Evolutionary conservation across 2,329 filamentous ascomycete species (phyloP), one percentile per base, ranked within the genome.

Genomic region (Fusarium cicatricum): DNA sequence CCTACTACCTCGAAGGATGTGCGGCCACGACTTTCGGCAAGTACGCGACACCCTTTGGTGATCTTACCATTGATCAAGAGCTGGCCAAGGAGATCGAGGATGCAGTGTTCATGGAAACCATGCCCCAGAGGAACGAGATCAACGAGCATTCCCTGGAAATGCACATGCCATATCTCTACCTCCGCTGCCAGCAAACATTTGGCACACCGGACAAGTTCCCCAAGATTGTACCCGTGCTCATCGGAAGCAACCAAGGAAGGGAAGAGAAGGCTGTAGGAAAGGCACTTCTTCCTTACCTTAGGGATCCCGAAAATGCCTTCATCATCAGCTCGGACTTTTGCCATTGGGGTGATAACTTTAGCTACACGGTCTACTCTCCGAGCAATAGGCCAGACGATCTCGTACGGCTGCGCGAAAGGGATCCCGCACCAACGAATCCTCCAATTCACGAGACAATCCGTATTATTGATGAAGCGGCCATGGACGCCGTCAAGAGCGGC

Each of bases 321-420:
- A 84, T 99, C 57, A 84, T 98, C 60, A 95, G 90, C 73, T 97
- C 92, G 1, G 95, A 99, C 73, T 99, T 99, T 73, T 97, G 94
- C 62, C 95, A 99, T 75, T 99, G 95, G 95, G 95, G 95, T 11
- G 67, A 80, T 0, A 83, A 91, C 42, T 99, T 97, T 74, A 43
- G 42, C 50, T 99, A 98, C 74, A 91, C 87, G 23, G 89, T 89
- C 55, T 97, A 97, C 72, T 82, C 55, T 55, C 82, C 58, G 50
- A 80, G 62, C 69, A 72, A 70, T 31, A 71, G 75, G 11, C 61
- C 77, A 2, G 79, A 19, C 64, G 74, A 70, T 58, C 75, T 77
- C 69, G 79, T 60, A 60, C 77, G 69, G 17, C 77, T 78, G 31
- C 56, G 65, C 5, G 49, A 72, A 3, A 61, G 67, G 9, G 72